These are phyloP conservation scores for Prunus mira DNA, from an alignment of 306 rosid genomes.

Conservation along the genomic window DNA sequence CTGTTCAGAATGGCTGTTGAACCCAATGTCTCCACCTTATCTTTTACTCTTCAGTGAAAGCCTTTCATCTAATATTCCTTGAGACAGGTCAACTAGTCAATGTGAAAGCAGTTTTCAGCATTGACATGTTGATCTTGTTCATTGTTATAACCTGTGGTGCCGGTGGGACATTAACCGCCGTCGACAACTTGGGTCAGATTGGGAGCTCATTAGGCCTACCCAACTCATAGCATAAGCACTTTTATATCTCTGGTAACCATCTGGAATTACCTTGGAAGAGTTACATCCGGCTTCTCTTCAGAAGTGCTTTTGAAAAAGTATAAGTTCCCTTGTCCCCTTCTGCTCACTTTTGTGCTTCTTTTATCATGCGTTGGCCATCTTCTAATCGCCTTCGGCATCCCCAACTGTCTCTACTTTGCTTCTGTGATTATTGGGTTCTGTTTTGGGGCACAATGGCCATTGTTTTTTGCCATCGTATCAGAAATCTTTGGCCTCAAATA, in stretches of 20 bases:
- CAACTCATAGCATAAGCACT: conserved; percentile 41
- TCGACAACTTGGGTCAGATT: conserved; percentile 70
- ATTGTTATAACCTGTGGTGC: conserved; percentile 35
- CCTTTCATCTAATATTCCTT: neutral
- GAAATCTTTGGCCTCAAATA: conserved; percentile 70
- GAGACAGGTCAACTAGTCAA: neutral
- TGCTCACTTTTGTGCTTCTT: conserved; percentile 47
- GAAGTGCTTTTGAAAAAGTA: conserved; percentile 50
- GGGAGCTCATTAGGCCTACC: conserved; percentile 53
- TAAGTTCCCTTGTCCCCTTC: conserved; percentile 57
- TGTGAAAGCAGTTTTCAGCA: conserved; percentile 52
- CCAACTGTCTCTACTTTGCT: conserved; percentile 51
- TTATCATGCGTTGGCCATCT: conserved; percentile 57
- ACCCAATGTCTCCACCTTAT: neutral
- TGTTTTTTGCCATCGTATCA: conserved; percentile 62
- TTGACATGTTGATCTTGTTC: conserved; percentile 61
- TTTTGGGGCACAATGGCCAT: conserved; percentile 66
- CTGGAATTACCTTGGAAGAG: conserved; percentile 72
- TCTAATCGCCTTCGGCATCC: conserved; percentile 51
- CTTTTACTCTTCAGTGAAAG: neutral
- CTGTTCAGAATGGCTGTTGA: neutral
- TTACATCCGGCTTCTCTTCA: conserved; percentile 42
- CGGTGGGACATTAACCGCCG: conserved; percentile 61
- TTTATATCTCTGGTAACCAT: conserved; percentile 69
- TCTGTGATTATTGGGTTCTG: conserved; percentile 60